Conservation (phyloP, 345 rosid species). For the Hypericum perforatum region DNA sequence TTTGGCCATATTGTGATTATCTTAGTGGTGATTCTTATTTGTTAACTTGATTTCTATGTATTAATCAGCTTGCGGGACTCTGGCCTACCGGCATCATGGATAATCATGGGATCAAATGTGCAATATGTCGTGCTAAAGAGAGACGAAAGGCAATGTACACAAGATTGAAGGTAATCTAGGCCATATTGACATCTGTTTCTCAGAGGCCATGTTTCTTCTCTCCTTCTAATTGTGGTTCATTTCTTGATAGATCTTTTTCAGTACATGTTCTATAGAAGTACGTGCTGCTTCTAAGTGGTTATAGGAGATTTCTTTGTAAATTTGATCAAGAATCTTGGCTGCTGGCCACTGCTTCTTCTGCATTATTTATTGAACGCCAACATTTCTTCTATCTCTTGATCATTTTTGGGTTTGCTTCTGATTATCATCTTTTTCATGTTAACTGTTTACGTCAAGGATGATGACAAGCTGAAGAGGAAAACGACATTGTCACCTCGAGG, state of each 20-base stretch:
- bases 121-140: slow-evolving; percentile 82
- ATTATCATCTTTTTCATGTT: not conserved
- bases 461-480: slow-evolving; percentile 49
- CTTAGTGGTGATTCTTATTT: too few relatives aligned
- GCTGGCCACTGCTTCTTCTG: too few relatives aligned
- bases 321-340: too few relatives aligned
- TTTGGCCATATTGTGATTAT: too few relatives aligned
- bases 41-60: slow-evolving; percentile 11
- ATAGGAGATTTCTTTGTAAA: too few relatives aligned
- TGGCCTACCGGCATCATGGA: slow-evolving; percentile 88
- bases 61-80: slow-evolving; percentile 64
- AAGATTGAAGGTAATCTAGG: slow-evolving; percentile 11
- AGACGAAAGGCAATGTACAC: slow-evolving; percentile 38
- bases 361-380: too few relatives aligned
- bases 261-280: too few relatives aligned
- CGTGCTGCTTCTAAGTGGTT: too few relatives aligned
- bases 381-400: too few relatives aligned
- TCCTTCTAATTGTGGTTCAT: too few relatives aligned
- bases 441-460: slow-evolving; percentile 28
- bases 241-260: too few relatives aligned
- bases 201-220: too few relatives aligned
- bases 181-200: not conserved
- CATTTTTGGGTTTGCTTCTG: not conserved
- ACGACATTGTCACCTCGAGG: slow-evolving; percentile 34
- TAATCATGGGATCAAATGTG: slow-evolving; percentile 80